Evolutionary conservation across 2,329 filamentous ascomycete genomes (phyloP).

Genomic region (Anthostomella pinea): DNA sequence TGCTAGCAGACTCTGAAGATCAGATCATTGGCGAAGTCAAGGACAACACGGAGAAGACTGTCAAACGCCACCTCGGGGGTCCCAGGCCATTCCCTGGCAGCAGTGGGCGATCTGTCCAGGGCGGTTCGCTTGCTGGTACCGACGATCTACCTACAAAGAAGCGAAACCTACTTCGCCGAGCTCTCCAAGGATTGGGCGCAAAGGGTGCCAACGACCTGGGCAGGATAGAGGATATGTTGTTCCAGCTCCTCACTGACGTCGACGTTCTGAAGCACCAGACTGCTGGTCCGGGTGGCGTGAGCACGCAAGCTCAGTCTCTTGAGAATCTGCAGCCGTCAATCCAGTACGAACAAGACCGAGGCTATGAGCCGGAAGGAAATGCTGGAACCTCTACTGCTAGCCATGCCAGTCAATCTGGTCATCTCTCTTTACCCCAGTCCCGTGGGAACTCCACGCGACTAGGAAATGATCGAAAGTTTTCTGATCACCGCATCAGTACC

Average conservation of each 20-base stretch:
- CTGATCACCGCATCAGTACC: constrained; percentile 83
- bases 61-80: constrained; percentile 78
- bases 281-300: constrained; percentile 36
- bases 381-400: constrained; percentile 72
- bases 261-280: constrained; percentile 72
- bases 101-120: constrained; percentile 57
- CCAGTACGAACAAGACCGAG: constrained; percentile 66
- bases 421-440: constrained; percentile 60
- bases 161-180: constrained; percentile 89
- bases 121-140: constrained; percentile 53
- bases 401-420: constrained; percentile 72
- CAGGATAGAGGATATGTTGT: constrained; percentile 87
- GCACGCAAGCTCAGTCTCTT: constrained; percentile 60
- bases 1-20: constrained; percentile 86
- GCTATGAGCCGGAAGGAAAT: constrained; percentile 81
- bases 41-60: constrained; percentile 81
- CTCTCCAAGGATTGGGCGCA: constrained; percentile 84
- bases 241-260: constrained; percentile 88
- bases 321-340: constrained; percentile 63
- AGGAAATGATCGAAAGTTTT: constrained; percentile 55
- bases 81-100: constrained; percentile 78
- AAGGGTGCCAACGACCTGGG: constrained; percentile 85
- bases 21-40: constrained; percentile 85
- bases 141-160: constrained; percentile 71
- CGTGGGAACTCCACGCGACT: constrained; percentile 44